These are phyloP conservation scores for Rhynchospora breviuscula DNA, from an alignment of 176 grass and related monocot species.

Conservation along the genomic window DNA sequence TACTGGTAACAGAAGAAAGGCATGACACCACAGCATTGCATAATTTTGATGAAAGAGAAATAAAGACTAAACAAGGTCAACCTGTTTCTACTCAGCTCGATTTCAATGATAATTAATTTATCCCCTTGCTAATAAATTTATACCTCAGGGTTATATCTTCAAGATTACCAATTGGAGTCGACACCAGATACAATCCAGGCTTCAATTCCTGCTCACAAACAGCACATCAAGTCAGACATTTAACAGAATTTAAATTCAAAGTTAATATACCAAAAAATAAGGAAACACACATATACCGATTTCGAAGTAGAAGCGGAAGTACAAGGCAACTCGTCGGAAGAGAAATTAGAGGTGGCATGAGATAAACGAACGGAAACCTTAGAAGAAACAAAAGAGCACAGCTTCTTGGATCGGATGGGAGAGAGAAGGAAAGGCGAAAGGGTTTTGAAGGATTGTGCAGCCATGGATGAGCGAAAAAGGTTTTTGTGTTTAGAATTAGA, in stretches of 20 bases:
- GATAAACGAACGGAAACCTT: neutral
- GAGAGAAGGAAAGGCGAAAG: slow-evolving; percentile 15
- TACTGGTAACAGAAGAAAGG: neutral
- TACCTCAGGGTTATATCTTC: slow-evolving; percentile 98
- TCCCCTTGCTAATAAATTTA: neutral
- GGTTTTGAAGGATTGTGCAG: slow-evolving; percentile 17
- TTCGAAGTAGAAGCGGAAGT: slow-evolving; percentile 21
- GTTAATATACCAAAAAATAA: neutral
- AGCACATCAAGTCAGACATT: neutral
- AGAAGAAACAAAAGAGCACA: neutral
- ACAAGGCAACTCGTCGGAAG: neutral
- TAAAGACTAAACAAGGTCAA: neutral
- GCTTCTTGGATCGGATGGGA: slow-evolving; percentile 10
- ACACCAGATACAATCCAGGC: slow-evolving; percentile 83
- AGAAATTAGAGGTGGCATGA: neutral
- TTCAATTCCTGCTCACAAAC: slow-evolving; percentile 42
- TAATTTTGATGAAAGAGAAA: neutral
- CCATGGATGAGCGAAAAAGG: slow-evolving; percentile 9
- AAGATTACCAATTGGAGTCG: slow-evolving; percentile 96
- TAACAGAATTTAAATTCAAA: neutral
- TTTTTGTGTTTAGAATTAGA: too few relatives aligned
- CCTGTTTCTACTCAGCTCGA: neutral
- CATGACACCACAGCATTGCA: neutral
- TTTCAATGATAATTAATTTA: too few relatives aligned
- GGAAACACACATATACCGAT: neutral